Conservation (phyloP, 805 yeast species). For the Wickerhamomyces ciferrii region DNA sequence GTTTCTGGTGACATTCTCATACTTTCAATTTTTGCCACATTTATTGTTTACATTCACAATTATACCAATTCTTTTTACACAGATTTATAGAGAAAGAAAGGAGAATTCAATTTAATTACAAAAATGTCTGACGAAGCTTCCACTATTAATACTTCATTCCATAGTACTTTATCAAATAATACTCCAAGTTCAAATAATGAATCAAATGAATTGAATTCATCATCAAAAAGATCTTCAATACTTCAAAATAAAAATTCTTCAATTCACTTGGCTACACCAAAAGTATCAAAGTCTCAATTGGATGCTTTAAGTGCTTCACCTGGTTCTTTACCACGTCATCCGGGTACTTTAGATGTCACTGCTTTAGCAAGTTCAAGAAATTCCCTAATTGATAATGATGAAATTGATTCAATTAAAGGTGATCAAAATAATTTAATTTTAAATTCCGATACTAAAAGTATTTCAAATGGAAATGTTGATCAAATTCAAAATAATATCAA, state of each 20-base stretch:
- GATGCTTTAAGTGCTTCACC: constrained; percentile 13
- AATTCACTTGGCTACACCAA: constrained; percentile 9
- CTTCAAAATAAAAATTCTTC: not conserved
- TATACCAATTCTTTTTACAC: too few species aligned
- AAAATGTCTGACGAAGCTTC: not conserved
- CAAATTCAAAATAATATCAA: not conserved
- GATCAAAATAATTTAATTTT: not conserved
- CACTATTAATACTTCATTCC: not conserved
- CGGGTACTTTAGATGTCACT: constrained; percentile 40
- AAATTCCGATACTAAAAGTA: not conserved
- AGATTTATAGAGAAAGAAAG: too few species aligned
- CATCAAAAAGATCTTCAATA: not conserved
- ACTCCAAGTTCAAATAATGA: not conserved
- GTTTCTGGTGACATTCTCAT: too few species aligned
- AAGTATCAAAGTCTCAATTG: constrained; percentile 4
- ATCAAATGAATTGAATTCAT: not conserved
- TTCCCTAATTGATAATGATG: constrained; percentile 4
- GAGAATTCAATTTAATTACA: too few species aligned
- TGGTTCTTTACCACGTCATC: constrained; percentile 35
- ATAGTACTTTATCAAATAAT: not conserved
- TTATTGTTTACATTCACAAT: too few species aligned
- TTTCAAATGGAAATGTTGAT: too few species aligned
- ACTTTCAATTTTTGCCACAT: too few species aligned
- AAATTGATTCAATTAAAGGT: not conserved
- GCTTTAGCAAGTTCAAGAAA: constrained; percentile 30